phyloP scores from a whole-genome alignment of 139 green algal genomes.

The Chlamydomonas sp. region DNA sequence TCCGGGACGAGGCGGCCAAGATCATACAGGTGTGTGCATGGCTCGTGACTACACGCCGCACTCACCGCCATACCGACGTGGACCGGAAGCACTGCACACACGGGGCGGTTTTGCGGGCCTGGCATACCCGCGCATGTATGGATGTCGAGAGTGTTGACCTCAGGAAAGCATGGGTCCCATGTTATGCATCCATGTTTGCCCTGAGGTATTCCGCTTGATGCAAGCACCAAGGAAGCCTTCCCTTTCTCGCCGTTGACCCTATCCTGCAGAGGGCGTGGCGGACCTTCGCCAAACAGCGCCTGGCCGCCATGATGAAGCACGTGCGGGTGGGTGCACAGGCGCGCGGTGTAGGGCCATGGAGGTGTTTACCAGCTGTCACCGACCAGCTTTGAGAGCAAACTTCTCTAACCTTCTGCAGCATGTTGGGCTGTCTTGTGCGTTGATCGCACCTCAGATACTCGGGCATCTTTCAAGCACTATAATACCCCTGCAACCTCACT shows the following conservation, averaged over 20 bases:
- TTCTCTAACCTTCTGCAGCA: too few species aligned
- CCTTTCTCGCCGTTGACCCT: too few species aligned
- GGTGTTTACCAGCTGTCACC: neutral
- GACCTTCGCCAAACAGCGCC: neutral
- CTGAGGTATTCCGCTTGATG: too few species aligned
- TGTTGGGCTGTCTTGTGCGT: neutral
- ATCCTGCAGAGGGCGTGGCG: neutral
- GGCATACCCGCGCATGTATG: too few species aligned
- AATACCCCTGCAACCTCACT: neutral
- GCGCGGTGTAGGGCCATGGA: neutral
- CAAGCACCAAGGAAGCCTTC: too few species aligned
- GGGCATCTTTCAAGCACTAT: neutral
- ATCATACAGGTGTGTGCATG: slow-evolving; percentile 17
- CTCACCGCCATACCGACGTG: too few species aligned
- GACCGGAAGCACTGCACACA: too few species aligned
- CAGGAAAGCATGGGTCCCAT: too few species aligned
- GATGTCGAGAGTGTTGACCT: too few species aligned
- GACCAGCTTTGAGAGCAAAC: neutral
- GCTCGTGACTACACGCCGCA: neutral
- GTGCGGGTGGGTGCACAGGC: slow-evolving; percentile 1
- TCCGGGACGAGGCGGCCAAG: slow-evolving; percentile 7
- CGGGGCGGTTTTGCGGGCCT: too few species aligned
- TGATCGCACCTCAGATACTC: neutral
- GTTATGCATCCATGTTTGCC: too few species aligned
- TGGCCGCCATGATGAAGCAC: slow-evolving; percentile 7